Evolutionary conservation across 148 eudicot species (phyloP).

Genomic region (Camellia sinensis): DNA sequence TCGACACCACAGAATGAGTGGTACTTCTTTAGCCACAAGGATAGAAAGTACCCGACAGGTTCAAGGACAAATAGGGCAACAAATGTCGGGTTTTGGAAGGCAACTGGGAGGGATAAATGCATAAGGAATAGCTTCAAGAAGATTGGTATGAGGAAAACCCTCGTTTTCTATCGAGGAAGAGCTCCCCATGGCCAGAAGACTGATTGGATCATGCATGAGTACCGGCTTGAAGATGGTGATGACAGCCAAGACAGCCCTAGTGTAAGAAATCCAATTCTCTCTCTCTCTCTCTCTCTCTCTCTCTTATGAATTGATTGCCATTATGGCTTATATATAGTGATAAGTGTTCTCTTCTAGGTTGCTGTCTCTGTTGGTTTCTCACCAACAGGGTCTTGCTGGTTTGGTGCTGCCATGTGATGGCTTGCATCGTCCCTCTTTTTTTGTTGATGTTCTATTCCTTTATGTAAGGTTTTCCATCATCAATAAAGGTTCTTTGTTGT

Average conservation of each 20-base stretch:
- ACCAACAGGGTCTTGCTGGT: too few relatives aligned
- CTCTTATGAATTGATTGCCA: too few relatives aligned
- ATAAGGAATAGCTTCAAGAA: slow-evolving; percentile 73
- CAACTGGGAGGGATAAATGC: slow-evolving; percentile 93
- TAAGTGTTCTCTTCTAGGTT: too few relatives aligned
- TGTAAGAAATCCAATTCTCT: slow-evolving; percentile 20
- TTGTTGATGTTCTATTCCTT: too few relatives aligned
- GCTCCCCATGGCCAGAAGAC: slow-evolving; percentile 97
- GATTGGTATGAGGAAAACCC: slow-evolving; percentile 94
- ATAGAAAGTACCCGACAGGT: slow-evolving; percentile 91
- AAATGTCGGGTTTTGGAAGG: slow-evolving; percentile 95
- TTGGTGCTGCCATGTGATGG: too few relatives aligned
- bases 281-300: not conserved
- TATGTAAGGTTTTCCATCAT: too few relatives aligned
- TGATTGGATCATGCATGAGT: slow-evolving; percentile 98
- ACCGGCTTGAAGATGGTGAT: slow-evolving; percentile 70
- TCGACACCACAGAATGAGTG: slow-evolving; percentile 90
- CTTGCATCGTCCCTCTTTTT: too few relatives aligned
- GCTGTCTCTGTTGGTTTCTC: too few relatives aligned
- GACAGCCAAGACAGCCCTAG: slow-evolving; percentile 42
- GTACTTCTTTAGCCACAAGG: slow-evolving; percentile 96
- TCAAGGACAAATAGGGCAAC: slow-evolving; percentile 93
- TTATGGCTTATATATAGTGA: too few relatives aligned
- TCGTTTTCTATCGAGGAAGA: slow-evolving; percentile 85
- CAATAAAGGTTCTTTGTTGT: too few relatives aligned